These are phyloP conservation scores for Pseudofabraea citricarpa DNA, from an alignment of 2,329 filamentous ascomycete species.

Conservation along the genomic window DNA sequence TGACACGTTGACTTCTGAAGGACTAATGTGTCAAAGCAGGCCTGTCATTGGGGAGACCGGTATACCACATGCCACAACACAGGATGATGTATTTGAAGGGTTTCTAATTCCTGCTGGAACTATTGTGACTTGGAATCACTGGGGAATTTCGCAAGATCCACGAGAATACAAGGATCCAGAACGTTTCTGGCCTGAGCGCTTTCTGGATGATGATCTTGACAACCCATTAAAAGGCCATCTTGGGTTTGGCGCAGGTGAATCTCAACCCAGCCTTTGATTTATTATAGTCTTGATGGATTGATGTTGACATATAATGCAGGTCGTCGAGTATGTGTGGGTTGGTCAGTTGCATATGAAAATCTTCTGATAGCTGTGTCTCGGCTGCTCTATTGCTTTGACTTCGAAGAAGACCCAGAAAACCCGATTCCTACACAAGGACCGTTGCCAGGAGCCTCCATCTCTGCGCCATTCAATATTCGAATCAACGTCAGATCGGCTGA, in stretches of 20 bases:
- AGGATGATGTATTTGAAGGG: constrained; percentile 7
- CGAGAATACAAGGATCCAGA: constrained; percentile 41
- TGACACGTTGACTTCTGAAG: not conserved
- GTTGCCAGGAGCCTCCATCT: constrained; percentile 1
- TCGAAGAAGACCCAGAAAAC: constrained; percentile 6
- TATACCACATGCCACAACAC: not conserved
- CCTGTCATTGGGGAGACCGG: constrained; percentile 14
- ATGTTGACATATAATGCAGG: constrained; percentile 2
- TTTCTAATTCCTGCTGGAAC: constrained; percentile 35
- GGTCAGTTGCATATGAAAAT: constrained; percentile 24
- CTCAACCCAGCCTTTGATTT: not conserved
- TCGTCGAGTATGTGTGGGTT: constrained; percentile 29
- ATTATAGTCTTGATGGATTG: not conserved
- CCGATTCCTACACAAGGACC: not conserved
- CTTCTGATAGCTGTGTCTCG: constrained; percentile 28
- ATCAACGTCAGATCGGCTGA: constrained; percentile 10
- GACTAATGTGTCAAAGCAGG: constrained; percentile 29
- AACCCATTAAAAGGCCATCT: constrained; percentile 25
- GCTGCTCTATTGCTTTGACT: constrained; percentile 11
- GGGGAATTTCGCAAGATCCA: constrained; percentile 36
- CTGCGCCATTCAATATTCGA: constrained; percentile 7
- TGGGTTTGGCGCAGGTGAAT: constrained; percentile 28
- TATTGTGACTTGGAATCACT: constrained; percentile 33
- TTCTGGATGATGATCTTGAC: constrained; percentile 35
- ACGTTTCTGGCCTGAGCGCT: constrained; percentile 40